phyloP scores from a whole-genome alignment of 306 rosid species.

The Crotalaria pallida region DNA sequence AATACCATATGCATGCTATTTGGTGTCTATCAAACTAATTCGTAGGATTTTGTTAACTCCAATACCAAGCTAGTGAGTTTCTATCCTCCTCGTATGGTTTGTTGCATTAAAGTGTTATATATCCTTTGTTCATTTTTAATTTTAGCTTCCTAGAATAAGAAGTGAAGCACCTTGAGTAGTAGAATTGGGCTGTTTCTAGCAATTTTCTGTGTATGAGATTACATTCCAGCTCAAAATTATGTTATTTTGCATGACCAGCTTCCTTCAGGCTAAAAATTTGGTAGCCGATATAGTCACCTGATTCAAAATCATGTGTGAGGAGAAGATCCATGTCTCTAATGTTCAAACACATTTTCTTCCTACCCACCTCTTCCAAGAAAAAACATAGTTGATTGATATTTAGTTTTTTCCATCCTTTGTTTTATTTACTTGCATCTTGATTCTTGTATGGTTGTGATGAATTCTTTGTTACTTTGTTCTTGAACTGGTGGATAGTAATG shows the following conservation, averaged over 20 bases:
- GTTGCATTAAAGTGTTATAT: not conserved
- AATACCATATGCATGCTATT: constrained; percentile 37
- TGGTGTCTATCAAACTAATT: constrained; percentile 34
- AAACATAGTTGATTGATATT: not conserved
- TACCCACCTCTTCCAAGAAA: not conserved
- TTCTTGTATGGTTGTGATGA: not conserved
- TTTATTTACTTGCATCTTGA: not conserved
- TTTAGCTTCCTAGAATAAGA: not conserved
- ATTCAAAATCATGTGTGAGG: no score
- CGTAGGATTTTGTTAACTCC: constrained; percentile 33
- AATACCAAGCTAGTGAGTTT: constrained; percentile 39
- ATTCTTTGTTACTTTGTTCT: not conserved
- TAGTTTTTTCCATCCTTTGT: not conserved
- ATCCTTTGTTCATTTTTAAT: not conserved
- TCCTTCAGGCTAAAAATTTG: not conserved
- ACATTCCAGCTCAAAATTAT: no score
- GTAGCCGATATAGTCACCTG: no score
- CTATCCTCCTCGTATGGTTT: not conserved
- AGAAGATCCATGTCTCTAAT: not conserved
- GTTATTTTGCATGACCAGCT: not conserved
- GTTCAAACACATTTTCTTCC: not conserved
- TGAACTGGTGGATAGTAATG: not conserved
- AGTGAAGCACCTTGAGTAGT: not conserved
- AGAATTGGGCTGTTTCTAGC: not conserved
- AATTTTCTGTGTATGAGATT: not conserved